These are phyloP conservation scores for Citrullus colocynthis DNA, from an alignment of 306 rosid genomes.

Conservation along the genomic window DNA sequence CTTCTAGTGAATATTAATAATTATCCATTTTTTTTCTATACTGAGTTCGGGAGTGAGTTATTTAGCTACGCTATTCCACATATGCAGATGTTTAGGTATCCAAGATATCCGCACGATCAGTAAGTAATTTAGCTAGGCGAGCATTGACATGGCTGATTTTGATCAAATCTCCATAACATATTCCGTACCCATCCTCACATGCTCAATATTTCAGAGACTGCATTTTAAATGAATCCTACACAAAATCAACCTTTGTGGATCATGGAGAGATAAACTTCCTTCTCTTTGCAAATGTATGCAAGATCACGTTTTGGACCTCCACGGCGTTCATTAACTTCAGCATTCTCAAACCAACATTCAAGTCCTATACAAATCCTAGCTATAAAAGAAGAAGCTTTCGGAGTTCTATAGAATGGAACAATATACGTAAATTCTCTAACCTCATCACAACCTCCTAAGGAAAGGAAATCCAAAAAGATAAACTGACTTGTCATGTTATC, in stretches of 20 bases:
- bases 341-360: constrained; percentile 44
- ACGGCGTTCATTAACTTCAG: constrained; percentile 10
- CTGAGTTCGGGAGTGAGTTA: too few species aligned
- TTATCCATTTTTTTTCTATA: too few species aligned
- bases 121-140: too few species aligned
- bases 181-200: background rate
- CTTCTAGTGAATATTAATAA: too few species aligned
- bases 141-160: too few species aligned
- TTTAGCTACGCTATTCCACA: too few species aligned
- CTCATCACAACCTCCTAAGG: constrained; percentile 25
- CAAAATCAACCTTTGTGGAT: constrained; percentile 7
- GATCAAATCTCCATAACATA: too few species aligned
- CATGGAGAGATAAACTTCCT: constrained; percentile 41
- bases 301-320: constrained; percentile 63
- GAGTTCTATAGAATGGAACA: constrained; percentile 52
- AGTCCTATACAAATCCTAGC: constrained; percentile 35
- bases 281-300: constrained; percentile 42
- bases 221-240: background rate
- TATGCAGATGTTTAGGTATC: too few species aligned
- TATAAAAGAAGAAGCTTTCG: constrained; percentile 30
- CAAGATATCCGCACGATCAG: too few species aligned
- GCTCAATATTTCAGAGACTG: background rate
- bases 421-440: constrained; percentile 22
- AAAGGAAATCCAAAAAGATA: constrained; percentile 41
- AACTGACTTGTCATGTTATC: constrained; percentile 35